These are phyloP conservation scores for Fraxinus americana DNA, from an alignment of 257 asterid genomes.

Conservation along the genomic window DNA sequence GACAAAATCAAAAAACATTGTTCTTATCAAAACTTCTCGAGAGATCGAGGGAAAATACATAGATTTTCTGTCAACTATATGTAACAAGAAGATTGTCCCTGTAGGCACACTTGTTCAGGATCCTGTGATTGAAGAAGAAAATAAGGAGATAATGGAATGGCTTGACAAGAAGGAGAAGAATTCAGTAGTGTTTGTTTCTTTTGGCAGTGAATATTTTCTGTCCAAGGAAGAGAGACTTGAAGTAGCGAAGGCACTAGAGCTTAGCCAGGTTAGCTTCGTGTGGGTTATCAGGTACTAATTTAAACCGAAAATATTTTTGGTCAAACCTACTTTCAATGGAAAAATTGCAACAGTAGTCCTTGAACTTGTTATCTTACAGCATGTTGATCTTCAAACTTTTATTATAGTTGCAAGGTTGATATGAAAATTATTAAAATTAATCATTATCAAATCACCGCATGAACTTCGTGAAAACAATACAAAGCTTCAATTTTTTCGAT, in stretches of 20 bases:
- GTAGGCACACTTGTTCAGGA: slow-evolving; percentile 52
- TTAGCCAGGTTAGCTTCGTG: slow-evolving; percentile 40
- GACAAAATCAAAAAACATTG: slow-evolving; percentile 17
- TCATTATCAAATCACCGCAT: no score
- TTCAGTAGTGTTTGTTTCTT: slow-evolving; percentile 45
- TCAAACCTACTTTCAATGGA: no score
- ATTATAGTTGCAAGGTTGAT: no score
- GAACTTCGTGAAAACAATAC: no score
- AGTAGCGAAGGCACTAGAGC: slow-evolving; percentile 43
- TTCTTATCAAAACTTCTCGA: slow-evolving; percentile 42
- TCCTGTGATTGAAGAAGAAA: slow-evolving; percentile 11
- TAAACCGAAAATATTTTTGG: no score
- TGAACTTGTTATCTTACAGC: no score
- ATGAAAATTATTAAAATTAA: no score
- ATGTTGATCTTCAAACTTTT: no score
- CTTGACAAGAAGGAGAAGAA: slow-evolving; percentile 29
- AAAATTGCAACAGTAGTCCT: no score
- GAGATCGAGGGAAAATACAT: slow-evolving; percentile 43
- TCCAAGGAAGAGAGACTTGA: slow-evolving; percentile 36
- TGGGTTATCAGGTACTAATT: slow-evolving; percentile 36
- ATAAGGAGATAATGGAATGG: slow-evolving; percentile 29
- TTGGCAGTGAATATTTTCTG: slow-evolving; percentile 56
- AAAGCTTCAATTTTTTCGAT: no score
- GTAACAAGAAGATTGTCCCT: slow-evolving; percentile 36
- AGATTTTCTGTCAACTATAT: slow-evolving; percentile 19